Evolutionary conservation across 2,329 filamentous ascomycete genomes (phyloP).

Genomic region (Aspergillus sp.): DNA sequence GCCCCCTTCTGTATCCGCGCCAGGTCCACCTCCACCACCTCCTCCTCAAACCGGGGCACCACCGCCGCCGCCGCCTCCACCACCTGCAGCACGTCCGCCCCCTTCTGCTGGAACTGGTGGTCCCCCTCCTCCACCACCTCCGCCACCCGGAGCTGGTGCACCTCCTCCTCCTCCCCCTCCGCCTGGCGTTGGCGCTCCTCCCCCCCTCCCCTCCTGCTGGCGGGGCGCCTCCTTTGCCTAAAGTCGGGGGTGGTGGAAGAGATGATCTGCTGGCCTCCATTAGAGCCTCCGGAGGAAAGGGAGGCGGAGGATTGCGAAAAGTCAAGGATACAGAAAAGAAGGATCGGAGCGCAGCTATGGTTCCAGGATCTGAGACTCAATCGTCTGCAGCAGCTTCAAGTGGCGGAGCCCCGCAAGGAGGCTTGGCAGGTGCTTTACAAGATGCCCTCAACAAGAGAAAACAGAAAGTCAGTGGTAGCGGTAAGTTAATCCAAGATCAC

Average conservation of each 20-base stretch:
- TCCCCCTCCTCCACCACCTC: constrained; percentile 41
- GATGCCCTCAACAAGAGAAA: constrained; percentile 77
- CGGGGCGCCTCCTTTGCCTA: constrained; percentile 40
- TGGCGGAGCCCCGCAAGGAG: constrained; percentile 49
- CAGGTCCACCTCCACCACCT: constrained; percentile 21
- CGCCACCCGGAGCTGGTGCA: constrained; percentile 35
- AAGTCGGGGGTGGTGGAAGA: constrained; percentile 29
- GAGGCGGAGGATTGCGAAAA: constrained; percentile 40
- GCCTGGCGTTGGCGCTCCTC: constrained; percentile 25
- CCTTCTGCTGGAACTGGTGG: constrained; percentile 23
- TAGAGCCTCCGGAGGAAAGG: constrained; percentile 52
- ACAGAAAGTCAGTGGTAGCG: constrained; percentile 89
- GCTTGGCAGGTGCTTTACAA: constrained; percentile 77
- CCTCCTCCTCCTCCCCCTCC: constrained; percentile 32
- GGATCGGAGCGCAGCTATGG: constrained; percentile 41
- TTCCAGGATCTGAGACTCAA: constrained; percentile 51
- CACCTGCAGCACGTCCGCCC: constrained; percentile 26
- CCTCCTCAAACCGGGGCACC: constrained; percentile 21
- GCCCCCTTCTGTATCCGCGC: constrained; percentile 35
- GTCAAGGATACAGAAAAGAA: constrained; percentile 43
- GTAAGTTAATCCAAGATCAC: constrained; percentile 55
- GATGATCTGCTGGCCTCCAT: constrained; percentile 45
- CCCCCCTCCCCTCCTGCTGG: constrained; percentile 43
- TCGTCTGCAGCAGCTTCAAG: constrained; percentile 53
- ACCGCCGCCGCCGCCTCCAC: constrained; percentile 30